Percentiles rank a stretch among this genome's conserved stretches.
Evolutionary conservation across 345 rosid genomes (phyloP).

Genomic region (Jatropha curcas): DNA sequence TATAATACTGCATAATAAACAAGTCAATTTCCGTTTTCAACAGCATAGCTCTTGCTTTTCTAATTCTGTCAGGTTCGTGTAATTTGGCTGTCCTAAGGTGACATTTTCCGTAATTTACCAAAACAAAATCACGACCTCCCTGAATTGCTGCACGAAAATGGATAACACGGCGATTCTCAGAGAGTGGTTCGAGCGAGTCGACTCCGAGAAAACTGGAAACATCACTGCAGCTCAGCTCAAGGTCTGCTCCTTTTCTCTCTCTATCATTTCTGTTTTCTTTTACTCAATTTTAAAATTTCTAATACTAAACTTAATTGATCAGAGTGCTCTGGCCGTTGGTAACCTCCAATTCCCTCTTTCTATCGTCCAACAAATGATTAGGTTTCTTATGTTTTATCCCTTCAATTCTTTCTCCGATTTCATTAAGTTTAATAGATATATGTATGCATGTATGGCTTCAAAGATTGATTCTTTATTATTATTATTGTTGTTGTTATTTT

Average conservation of each 20-base stretch:
- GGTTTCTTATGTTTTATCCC: conserved; percentile 33
- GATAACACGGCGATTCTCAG: conserved; percentile 50
- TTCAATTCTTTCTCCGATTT: too few species aligned
- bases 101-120: too few species aligned
- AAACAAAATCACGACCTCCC: too few species aligned
- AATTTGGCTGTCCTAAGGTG: too few species aligned
- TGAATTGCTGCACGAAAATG: conserved; percentile 27
- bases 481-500: too few species aligned
- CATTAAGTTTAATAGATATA: too few species aligned
- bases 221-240: conserved; percentile 59
- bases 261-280: not conserved
- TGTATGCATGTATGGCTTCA: too few species aligned
- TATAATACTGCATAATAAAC: too few species aligned
- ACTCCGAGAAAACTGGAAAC: conserved; percentile 62
- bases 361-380: conserved; percentile 71
- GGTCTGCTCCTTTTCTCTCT: conserved; percentile 31
- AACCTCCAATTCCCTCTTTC: conserved; percentile 58
- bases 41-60: too few species aligned
- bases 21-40: too few species aligned
- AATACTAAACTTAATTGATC: conserved; percentile 7
- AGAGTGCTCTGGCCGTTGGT: conserved; percentile 60
- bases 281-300: not conserved
- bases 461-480: too few species aligned
- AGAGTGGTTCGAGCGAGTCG: conserved; percentile 74
- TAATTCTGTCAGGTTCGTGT: too few species aligned